Percentiles rank a stretch among this genome's conserved stretches.
These are phyloP conservation scores for Heracleum sosnowskyi DNA, from an alignment of 129 eudicot genomes.

Conservation along the genomic window DNA sequence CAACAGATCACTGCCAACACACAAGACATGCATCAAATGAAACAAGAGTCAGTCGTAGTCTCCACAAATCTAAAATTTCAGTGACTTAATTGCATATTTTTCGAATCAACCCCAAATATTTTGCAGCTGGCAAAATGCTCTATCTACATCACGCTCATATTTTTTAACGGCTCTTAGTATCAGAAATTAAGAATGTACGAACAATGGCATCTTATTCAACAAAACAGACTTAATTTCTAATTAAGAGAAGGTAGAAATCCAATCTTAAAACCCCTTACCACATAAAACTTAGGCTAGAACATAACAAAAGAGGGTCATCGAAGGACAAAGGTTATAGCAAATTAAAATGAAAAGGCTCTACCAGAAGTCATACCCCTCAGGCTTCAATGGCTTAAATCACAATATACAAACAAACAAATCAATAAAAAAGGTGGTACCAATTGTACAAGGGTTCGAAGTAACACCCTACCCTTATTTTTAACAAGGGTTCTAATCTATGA, in stretches of 20 bases:
- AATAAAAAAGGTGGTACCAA: background rate
- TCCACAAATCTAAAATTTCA: background rate
- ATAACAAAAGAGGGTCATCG: background rate
- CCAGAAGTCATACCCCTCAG: background rate
- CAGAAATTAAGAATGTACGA: background rate
- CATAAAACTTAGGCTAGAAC: background rate
- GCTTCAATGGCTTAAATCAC: background rate
- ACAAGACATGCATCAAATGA: slow-evolving; percentile 3
- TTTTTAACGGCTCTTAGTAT: background rate
- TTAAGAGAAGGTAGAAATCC: background rate
- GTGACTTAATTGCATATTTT: background rate
- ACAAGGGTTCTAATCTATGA: background rate
- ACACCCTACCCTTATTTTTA: background rate
- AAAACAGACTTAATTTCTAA: background rate
- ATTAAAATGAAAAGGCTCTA: background rate
- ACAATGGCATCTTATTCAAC: background rate
- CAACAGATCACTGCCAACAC: slow-evolving; percentile 13
- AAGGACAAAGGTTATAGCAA: background rate
- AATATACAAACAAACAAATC: background rate
- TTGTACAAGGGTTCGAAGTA: background rate
- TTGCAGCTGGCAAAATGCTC: background rate
- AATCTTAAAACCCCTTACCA: background rate
- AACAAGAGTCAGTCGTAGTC: background rate
- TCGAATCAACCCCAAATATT: background rate
- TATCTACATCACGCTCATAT: background rate